phyloP scores from a whole-genome alignment of 2,329 filamentous ascomycete genomes.

The Stagonosporopsis cucurbitacearum region DNA sequence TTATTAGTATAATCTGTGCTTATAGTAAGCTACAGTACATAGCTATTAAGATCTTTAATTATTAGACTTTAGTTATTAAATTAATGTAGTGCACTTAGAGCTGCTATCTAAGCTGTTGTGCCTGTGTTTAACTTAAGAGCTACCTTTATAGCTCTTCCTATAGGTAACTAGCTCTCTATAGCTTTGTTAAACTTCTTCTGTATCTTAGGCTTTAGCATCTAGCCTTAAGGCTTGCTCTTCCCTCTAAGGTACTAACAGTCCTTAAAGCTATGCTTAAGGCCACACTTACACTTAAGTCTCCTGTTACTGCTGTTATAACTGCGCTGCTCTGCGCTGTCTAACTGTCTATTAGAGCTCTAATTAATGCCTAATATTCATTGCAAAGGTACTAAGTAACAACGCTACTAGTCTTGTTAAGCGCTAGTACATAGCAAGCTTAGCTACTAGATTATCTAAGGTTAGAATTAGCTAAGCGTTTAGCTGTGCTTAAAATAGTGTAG shows the following conservation, averaged over 20 bases:
- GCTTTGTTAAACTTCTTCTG: slow-evolving; percentile 5
- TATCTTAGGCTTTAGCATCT: slow-evolving; percentile 8
- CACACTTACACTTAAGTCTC: neutral
- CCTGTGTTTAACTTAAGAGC: neutral
- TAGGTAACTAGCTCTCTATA: slow-evolving; percentile 1
- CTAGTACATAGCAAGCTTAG: slow-evolving; percentile 6
- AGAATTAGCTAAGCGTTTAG: neutral
- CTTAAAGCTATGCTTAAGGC: slow-evolving; percentile 3
- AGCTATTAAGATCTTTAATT: neutral
- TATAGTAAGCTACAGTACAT: neutral
- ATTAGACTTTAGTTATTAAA: slow-evolving; percentile 4
- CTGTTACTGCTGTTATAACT: too few species aligned
- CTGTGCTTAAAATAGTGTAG: neutral
- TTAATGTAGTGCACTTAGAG: neutral
- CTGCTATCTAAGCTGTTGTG: neutral
- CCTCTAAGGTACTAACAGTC: slow-evolving; percentile 6
- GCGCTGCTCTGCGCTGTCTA: too few species aligned
- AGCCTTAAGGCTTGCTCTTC: slow-evolving; percentile 6
- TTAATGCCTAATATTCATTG: slow-evolving; percentile 4
- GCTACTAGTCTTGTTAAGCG: slow-evolving; percentile 5
- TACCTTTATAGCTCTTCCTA: too few species aligned
- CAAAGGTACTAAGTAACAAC: slow-evolving; percentile 6
- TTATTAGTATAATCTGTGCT: too few species aligned
- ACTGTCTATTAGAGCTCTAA: neutral
- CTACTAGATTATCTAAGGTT: slow-evolving; percentile 4